Base-by-base conservation (phyloP, 306 rosid species). In the Cucumis melo region DNA sequence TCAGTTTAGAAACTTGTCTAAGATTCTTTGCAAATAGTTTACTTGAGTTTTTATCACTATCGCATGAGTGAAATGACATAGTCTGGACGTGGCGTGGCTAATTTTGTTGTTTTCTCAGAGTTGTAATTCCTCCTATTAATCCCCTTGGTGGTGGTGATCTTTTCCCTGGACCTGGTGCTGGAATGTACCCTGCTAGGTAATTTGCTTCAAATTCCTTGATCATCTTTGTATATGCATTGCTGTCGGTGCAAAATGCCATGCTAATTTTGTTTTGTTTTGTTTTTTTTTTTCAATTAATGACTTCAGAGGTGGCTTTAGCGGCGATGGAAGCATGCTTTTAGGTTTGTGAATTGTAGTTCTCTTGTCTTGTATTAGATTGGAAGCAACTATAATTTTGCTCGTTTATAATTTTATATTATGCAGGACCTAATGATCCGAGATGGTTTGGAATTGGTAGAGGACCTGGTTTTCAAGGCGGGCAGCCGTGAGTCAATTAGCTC, bases 141-240 rank as follows among this genome's bases (percentile, higher is more conserved):
- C 84, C 89, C 39, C 2, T 58, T 77, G 93, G 93, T 50, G 83
- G 83, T 77, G 82, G 88, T 72, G 93, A 91, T 86, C 87, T 91
- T 73, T 75, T 79, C 60, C 98, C 97, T 23, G 96, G 97, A 46
- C 90, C 97, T 60, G 84, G 85, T 32, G 97, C 98, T 77, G 98
- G 95, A 65, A 78, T 89, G 80, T 76, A 81, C 74, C 93, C 93
- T 48, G 57, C 86, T 61, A 86, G 96, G 98, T 93, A 85, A 44
- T 77, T 78, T 79, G 12, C 58, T 39, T 34, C n/a, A 10, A n/a
- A 11, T 76, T 57, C 20, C 6, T 34, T 2, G 15, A 57, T 76
- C 24, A 59, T 41, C 23, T 38, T 39, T 65, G 17, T 29, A 50
- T 51, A 29, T 55, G 10, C 2, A 0, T 1, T 27, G 19, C 38